Conservation (phyloP, 768 basidiomycete species). For the Termitomyces eurrhizus region DNA sequence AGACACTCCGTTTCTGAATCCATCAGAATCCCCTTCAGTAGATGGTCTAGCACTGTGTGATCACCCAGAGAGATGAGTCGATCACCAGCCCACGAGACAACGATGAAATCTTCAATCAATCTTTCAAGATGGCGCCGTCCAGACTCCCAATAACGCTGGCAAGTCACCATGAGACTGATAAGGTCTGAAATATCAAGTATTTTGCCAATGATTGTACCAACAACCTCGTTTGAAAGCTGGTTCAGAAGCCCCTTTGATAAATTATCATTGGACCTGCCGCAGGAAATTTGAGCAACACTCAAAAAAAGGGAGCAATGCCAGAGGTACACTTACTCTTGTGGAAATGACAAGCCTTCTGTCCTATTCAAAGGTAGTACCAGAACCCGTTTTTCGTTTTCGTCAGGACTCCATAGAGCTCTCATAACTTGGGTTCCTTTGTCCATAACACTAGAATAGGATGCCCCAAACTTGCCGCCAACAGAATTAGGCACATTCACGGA, state of each 20-base stretch:
- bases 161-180: background rate
- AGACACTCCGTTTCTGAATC: background rate
- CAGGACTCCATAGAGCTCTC: background rate
- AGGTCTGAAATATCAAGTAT: background rate
- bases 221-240: background rate
- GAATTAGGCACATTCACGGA: background rate
- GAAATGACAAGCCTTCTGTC: background rate
- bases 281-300: background rate
- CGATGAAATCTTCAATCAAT: background rate
- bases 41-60: background rate
- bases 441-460: background rate
- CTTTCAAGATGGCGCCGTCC: background rate
- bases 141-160: background rate
- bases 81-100: background rate
- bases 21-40: background rate
- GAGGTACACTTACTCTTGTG: background rate
- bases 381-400: background rate
- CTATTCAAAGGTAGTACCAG: background rate
- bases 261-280: background rate
- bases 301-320: background rate
- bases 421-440: background rate
- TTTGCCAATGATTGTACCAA: background rate
- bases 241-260: background rate
- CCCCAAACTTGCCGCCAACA: background rate
- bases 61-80: background rate